Evolutionary conservation across 768 basidiomycete species (phyloP), one percentile per base, ranked within the genome.

Genomic region (Udeniomyces megalosporus): DNA sequence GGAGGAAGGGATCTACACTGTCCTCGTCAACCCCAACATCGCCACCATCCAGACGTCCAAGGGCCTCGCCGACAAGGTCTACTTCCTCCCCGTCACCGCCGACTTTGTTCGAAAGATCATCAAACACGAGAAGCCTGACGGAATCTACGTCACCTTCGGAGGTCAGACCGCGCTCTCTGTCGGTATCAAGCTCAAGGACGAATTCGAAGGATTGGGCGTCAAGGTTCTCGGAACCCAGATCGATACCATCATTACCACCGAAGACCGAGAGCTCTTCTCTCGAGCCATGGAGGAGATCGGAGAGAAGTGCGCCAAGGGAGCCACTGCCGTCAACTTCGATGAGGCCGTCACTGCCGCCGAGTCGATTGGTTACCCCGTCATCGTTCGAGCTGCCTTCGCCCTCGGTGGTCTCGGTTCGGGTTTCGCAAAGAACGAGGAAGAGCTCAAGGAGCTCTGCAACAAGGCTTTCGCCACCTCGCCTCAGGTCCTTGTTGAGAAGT

Each of bases 81-180:
- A 97, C 78, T 99, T 97, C 81, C 80, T 99, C 11, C 95, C 95
- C 50, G 95, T 97, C 61, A 97, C 88, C 14, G 88, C 91, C 65
- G 95, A 99, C 66, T 97, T 95, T 69, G 91, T 97, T 61, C 85
- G 86, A 72, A 95, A 92, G 77, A 85, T 99, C 76, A 95, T 99
- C 80, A 85, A 90, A 75, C 95, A 87, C 76, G 95, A 99, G 79
- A 88, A 90, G 72, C 95, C 95, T 1, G 93, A 97, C 70, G 95
- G 95, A 54, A 99, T 97, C 71, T 97, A 97, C 72, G 88, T 92
- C 63, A 96, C 95, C 0, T 99, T 97, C 66, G 95, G 93, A 69
- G 95, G 93, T 17, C 95, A 97, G 76, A 97, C 93, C 4, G 93
- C 95, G 6, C 78, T 97, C 65, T 89, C 86, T 68, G 93, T 99